Base-by-base conservation (phyloP, 352 stramenopile genomes). In the Proteromonas lacertae region DNA sequence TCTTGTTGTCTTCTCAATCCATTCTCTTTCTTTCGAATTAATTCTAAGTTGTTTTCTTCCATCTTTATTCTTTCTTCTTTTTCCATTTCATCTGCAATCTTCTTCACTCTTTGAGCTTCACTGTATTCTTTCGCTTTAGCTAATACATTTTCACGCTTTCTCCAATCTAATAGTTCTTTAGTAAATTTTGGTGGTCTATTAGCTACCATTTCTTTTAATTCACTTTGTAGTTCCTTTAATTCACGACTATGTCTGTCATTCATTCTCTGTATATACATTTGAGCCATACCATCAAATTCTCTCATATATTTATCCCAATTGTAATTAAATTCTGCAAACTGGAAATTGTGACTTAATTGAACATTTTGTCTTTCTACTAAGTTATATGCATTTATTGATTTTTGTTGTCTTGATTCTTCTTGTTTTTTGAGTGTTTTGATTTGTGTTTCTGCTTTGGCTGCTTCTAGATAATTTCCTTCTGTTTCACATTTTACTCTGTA, bases 241-340 rank as follows among this genome's bases (percentile, higher is more conserved):
- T 82, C 66, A 9, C 48, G 24, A 2, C 52, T 50, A 49, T 91
- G 77, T 23, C 80, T 79, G 40, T 82, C 64, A 1, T 63, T 78
- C 66, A 91, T 83, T 47, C 90, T 69, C 50, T 79, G 62, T 16
- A 90, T 75, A 49, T 87, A 90, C 34, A 73, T 59, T 38, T 80
- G 58, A 9, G 73, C 70, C 68, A 90, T 89, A 35, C 59, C 56
- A 54, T 90, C 73, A 46, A 87, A 91, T 37, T 87, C 73, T 38
- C 83, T 59, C 50, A 90, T 64, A 51, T 89, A 92, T 48, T 79
- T 62, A 47, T 89, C 76, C 77, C 75, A 92, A 9, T 66, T 64
- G 14, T 55, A 48, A 40, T 87, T 88, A 47, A 88, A 90, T 42
- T 90, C 70, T 30, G 66, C 60, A 43, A 79, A 84, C 53, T 90